phyloP scores from a whole-genome alignment of 1,284 basidiomycete species.

The Tilletiopsis washingtonensis region DNA sequence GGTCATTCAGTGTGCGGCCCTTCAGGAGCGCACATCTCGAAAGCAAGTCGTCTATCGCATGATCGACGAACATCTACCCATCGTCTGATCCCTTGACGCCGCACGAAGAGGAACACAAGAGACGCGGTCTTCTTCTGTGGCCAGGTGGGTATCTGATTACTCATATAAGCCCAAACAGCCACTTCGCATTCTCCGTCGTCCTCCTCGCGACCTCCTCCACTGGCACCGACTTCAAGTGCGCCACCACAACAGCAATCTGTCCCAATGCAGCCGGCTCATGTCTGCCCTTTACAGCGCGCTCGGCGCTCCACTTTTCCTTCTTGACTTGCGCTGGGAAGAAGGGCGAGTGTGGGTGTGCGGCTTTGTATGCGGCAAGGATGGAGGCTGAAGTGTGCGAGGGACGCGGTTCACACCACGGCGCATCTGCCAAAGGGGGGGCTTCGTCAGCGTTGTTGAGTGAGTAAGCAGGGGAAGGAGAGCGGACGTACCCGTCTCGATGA shows the following conservation, averaged over 20 bases:
- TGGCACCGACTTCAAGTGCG: slow-evolving; percentile 55
- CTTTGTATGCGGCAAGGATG: slow-evolving; percentile 56
- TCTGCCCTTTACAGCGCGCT: slow-evolving; percentile 65
- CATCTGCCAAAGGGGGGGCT: slow-evolving; percentile 14
- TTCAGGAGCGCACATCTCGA: too few relatives aligned
- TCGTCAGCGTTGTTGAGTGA: background rate
- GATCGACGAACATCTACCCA: too few relatives aligned
- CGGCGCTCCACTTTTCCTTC: slow-evolving; percentile 59
- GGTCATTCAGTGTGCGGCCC: too few relatives aligned
- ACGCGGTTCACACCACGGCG: slow-evolving; percentile 68
- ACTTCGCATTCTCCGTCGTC: slow-evolving; percentile 27
- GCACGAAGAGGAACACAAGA: too few relatives aligned
- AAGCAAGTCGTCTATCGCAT: too few relatives aligned
- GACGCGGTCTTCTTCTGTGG: too few relatives aligned
- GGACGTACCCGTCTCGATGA: slow-evolving; percentile 66
- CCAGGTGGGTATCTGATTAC: too few relatives aligned
- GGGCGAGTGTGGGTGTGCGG: slow-evolving; percentile 48
- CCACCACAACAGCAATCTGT: slow-evolving; percentile 68
- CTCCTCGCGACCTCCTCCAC: slow-evolving; percentile 56
- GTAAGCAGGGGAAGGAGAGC: background rate
- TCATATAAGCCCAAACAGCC: slow-evolving; percentile 25
- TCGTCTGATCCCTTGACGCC: too few relatives aligned
- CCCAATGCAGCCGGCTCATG: slow-evolving; percentile 72
- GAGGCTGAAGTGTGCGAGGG: slow-evolving; percentile 64
- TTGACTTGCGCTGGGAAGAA: slow-evolving; percentile 59